These are phyloP conservation scores for Strobilomyces echinocephalus DNA, from an alignment of 768 basidiomycete species.

Conservation along the genomic window DNA sequence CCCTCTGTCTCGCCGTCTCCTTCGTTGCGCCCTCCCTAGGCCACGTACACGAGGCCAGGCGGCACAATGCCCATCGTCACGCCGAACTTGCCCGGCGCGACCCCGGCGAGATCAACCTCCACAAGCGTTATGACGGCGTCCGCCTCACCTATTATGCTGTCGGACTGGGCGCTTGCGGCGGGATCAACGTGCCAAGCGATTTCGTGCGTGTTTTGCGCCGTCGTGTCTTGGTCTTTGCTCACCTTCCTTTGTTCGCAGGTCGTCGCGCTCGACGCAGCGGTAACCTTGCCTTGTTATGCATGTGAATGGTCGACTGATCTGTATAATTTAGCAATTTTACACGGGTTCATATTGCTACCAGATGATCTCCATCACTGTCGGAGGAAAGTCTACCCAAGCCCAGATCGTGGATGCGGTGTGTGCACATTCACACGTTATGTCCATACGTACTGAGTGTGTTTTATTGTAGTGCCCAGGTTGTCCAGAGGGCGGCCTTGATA, in stretches of 20 bases:
- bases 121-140: conserved; percentile 18
- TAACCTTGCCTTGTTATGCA: conserved; percentile 5
- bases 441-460: neutral
- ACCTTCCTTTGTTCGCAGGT: conserved; percentile 34
- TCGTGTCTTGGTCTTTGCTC: neutral
- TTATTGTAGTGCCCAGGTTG: conserved; percentile 59
- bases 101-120: conserved; percentile 19
- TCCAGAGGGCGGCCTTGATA: conserved; percentile 60
- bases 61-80: conserved; percentile 22
- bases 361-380: conserved; percentile 54
- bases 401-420: conserved; percentile 58
- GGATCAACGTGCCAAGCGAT: conserved; percentile 25
- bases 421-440: neutral
- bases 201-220: conserved; percentile 26
- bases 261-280: conserved; percentile 41
- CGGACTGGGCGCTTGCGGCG: conserved; percentile 44
- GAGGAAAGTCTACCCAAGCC: conserved; percentile 55
- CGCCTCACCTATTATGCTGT: conserved; percentile 38
- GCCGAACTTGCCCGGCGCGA: conserved; percentile 23
- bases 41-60: conserved; percentile 19
- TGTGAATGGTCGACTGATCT: conserved; percentile 1
- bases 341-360: conserved; percentile 53
- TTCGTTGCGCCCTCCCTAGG: conserved; percentile 17
- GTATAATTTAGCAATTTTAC: conserved; percentile 47
- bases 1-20: conserved; percentile 16